Evolutionary conservation across 139 green algal species (phyloP).

Genomic region (Tetratostichococcus sp.): DNA sequence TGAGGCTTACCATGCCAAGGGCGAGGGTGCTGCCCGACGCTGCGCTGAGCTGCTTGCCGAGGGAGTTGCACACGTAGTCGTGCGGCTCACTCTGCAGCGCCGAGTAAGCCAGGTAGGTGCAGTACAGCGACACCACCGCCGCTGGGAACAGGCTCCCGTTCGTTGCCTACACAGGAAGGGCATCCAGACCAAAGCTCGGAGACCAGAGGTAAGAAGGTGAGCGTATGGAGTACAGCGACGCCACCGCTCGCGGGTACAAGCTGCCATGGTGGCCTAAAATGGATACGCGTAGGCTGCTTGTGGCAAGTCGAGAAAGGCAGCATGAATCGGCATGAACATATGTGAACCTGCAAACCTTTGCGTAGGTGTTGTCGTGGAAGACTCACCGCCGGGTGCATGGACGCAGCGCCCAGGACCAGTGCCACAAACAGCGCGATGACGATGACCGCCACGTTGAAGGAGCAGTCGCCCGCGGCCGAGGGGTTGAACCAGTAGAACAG

Average conservation of each 20-base stretch:
- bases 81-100: slow-evolving; percentile 81
- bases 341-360: too few species aligned
- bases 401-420: slow-evolving; percentile 43
- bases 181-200: too few species aligned
- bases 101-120: slow-evolving; percentile 84
- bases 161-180: too few species aligned
- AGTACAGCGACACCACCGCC: slow-evolving; percentile 80
- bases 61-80: slow-evolving; percentile 89
- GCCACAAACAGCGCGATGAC: slow-evolving; percentile 68
- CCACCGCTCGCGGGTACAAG: too few species aligned
- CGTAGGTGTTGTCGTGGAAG: too few species aligned
- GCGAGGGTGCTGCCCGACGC: slow-evolving; percentile 73
- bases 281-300: too few species aligned
- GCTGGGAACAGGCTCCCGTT: slow-evolving; percentile 88
- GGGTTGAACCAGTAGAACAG: slow-evolving; percentile 90
- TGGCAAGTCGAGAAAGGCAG: too few species aligned
- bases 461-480: slow-evolving; percentile 60
- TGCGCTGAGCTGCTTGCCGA: slow-evolving; percentile 67
- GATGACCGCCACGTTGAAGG: slow-evolving; percentile 86
- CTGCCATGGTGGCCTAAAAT: too few species aligned
- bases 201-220: too few species aligned
- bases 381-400: slow-evolving; percentile 49
- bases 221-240: too few species aligned
- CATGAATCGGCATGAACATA: too few species aligned
- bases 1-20: slow-evolving; percentile 75